Conservation (phyloP, 2,329 filamentous ascomycete genomes). For the Diaporthe destruens region DNA sequence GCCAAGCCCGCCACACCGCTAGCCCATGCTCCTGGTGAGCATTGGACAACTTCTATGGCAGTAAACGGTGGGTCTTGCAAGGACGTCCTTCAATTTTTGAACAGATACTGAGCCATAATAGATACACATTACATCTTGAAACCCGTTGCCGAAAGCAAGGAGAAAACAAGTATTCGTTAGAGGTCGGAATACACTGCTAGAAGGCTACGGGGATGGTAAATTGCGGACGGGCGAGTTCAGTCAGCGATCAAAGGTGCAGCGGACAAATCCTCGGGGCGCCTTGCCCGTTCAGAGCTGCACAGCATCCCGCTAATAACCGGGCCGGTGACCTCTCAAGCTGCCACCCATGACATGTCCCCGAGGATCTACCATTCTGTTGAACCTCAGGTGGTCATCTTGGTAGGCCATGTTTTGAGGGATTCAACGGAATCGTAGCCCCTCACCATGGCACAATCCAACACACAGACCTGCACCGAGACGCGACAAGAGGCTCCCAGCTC, state of each 20-base stretch:
- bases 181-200: neutral
- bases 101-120: neutral
- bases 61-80: no score
- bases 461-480: conserved; percentile 8
- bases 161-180: neutral
- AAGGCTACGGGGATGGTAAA: neutral
- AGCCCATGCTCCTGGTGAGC: no score
- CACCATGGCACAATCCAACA: conserved; percentile 3
- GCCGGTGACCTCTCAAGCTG: neutral
- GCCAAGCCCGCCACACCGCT: no score
- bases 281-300: neutral
- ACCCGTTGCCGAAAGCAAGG: neutral
- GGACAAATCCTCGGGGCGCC: neutral
- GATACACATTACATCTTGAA: neutral
- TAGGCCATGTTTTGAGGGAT: neutral
- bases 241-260: neutral
- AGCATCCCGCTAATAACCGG: conserved; percentile 2
- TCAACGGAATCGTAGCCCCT: neutral
- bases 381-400: neutral
- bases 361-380: neutral
- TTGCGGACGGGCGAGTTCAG: neutral
- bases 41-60: no score
- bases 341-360: neutral
- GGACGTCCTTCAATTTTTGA: no score
- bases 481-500: neutral